A percentile compares a stretch with the other conserved stretches of the same genome.
Conservation (phyloP, 2,329 filamentous ascomycete species). For the Fusarium armeniacum region DNA sequence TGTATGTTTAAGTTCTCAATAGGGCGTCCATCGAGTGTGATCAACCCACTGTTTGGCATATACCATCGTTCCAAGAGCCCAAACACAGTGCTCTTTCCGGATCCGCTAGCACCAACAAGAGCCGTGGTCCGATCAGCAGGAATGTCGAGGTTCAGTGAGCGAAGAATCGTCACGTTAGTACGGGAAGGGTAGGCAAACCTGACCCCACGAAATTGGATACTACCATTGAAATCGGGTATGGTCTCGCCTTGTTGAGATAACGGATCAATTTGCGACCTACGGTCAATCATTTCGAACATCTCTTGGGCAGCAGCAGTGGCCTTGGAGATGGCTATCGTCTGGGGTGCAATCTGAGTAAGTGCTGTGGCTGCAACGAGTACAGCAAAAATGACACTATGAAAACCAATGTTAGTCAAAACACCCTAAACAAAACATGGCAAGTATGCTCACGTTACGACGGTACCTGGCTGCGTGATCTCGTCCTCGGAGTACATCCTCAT, state of each 20-base stretch:
- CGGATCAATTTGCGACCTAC: conserved; percentile 60
- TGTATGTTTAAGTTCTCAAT: conserved; percentile 62
- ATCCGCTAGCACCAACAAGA: conserved; percentile 70
- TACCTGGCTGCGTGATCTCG: conserved; percentile 61
- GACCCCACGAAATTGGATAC: conserved; percentile 64
- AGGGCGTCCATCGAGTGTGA: conserved; percentile 61
- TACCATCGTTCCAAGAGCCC: conserved; percentile 73
- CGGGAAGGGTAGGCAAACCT: conserved; percentile 71
- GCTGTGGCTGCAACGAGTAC: conserved; percentile 62
- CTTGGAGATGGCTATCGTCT: conserved; percentile 61
- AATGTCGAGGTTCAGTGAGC: conserved; percentile 59
- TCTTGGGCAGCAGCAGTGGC: conserved; percentile 62
- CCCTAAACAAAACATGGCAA: rapidly evolving
- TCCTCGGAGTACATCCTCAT: conserved; percentile 61
- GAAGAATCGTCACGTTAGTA: conserved; percentile 62
- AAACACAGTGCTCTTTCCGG: conserved; percentile 71
- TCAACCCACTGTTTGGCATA: conserved; percentile 60
- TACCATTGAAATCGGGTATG: conserved; percentile 54
- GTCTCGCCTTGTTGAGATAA: conserved; percentile 55
- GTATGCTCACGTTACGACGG: conserved; percentile 60
- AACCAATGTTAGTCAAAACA: background rate
- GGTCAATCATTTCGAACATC: conserved; percentile 64
- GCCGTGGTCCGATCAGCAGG: conserved; percentile 65
- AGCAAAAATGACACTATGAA: conserved; percentile 61
- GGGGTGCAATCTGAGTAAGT: conserved; percentile 63